Evolutionary conservation across 2,329 filamentous ascomycete genomes (phyloP), one percentile per base, ranked within the genome.

Genomic region (Colletotrichum simmondsii): DNA sequence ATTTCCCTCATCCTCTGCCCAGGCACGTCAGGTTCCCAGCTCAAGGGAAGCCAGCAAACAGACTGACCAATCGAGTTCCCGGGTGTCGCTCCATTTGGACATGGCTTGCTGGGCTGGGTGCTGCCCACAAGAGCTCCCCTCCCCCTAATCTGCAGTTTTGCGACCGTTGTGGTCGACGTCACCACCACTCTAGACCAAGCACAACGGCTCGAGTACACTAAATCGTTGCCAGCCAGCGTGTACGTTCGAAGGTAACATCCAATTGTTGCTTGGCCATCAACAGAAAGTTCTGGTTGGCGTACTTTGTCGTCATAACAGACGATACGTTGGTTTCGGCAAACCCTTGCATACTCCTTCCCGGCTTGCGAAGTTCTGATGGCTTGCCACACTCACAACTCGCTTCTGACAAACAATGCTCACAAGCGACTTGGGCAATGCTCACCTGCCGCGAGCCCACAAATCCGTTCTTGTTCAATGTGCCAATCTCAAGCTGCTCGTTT

Each of bases 331-430:
- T 28, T 12, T 61, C 14, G 35, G 37, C 58, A 24, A 24, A 37
- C 3, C 37, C 28, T 16, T 4, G 24, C 19, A 42, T 19, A 16
- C 37, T 42, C 16, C 19, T 42, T 14, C 14, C 16, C 12, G 19
- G 24, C 59, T 30, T 32, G 42, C 10, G 26, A 26, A 46, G 46
- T 30, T 32, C 46, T 52, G 57, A 30, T 62, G 46, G 60, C 32
- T 65, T 62, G n/a, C 68, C 68, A 71, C 28, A 58, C 62, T 71
- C 68, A 71, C 28, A 58, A 68, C 58, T 67, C 65, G 58, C 35
- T 42, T 68, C 52, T 68, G 64, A 28, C 64, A 22, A 57, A 19
- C 19, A 71, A 54, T 59, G 22, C 26, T 26, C 19, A 66, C 62
- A 63, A n/a, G 16, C 16, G 59, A 57, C 26, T 35, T 58, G 58